phyloP scores from a whole-genome alignment of 352 stramenopile genomes.

The Phytophthora sp. region DNA sequence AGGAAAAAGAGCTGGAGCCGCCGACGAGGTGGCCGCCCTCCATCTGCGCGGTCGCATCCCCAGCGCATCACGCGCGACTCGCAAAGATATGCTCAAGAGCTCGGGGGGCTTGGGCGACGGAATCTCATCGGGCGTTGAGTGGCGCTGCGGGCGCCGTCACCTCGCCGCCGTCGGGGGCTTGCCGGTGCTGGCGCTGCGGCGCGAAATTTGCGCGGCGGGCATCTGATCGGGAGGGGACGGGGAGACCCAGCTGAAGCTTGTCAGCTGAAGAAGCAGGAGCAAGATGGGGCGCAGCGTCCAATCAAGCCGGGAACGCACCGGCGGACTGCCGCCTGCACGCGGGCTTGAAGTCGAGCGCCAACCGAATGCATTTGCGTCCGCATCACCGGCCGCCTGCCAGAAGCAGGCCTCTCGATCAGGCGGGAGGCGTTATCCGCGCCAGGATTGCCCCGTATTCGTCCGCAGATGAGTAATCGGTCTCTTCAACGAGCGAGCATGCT shows the following conservation, averaged over 20 bases:
- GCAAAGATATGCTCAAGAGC: constrained; percentile 9
- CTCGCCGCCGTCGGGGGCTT: neutral
- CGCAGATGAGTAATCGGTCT: constrained; percentile 1
- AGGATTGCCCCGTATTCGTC: too few relatives aligned
- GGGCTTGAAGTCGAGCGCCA: too few relatives aligned
- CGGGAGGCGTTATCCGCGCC: too few relatives aligned
- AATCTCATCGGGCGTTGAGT: constrained; percentile 10
- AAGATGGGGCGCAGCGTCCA: constrained; percentile 19
- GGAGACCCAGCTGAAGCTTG: constrained; percentile 30
- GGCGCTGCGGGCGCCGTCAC: neutral
- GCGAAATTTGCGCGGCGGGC: constrained; percentile 10
- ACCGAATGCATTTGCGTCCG: too few relatives aligned
- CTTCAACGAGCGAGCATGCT: too few relatives aligned
- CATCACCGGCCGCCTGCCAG: too few relatives aligned
- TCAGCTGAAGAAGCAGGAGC: neutral
- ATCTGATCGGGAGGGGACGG: constrained; percentile 24
- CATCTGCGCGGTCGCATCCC: constrained; percentile 5
- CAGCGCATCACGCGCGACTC: constrained; percentile 10
- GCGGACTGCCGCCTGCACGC: too few relatives aligned
- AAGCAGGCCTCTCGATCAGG: too few relatives aligned
- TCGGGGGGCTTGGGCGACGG: too few relatives aligned
- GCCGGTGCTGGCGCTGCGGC: neutral
- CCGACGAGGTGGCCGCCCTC: constrained; percentile 5
- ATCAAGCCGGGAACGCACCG: too few relatives aligned
- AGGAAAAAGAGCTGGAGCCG: constrained; percentile 23